Evolutionary conservation across 2,329 filamentous ascomycete genomes (phyloP).

Genomic region (Fusarium sarcochroum): DNA sequence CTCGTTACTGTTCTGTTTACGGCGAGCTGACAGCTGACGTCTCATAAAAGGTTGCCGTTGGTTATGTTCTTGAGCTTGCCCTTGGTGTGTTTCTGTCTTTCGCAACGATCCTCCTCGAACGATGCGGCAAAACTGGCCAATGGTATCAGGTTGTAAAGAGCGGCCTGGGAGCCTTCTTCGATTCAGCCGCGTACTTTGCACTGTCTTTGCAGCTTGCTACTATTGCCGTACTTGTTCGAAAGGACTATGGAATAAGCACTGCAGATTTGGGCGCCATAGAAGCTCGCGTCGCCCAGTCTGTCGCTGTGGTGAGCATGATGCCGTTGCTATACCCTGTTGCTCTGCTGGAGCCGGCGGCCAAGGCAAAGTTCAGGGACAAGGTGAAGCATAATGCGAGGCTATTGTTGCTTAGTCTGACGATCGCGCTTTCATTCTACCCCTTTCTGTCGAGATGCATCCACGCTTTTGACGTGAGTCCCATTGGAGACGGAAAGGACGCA

Average conservation of each 20-base stretch:
- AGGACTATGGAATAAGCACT: slow-evolving; percentile 45
- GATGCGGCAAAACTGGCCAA: neutral
- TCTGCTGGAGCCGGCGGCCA: slow-evolving; percentile 21
- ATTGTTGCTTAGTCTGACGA: slow-evolving; percentile 19
- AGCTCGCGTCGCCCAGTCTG: slow-evolving; percentile 36
- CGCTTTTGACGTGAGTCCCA: slow-evolving; percentile 26
- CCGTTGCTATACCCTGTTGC: slow-evolving; percentile 42
- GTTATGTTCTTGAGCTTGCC: slow-evolving; percentile 26
- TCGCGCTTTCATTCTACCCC: slow-evolving; percentile 42
- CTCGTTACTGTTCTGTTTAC: too few species aligned
- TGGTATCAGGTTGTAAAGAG: slow-evolving; percentile 3
- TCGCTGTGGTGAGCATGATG: slow-evolving; percentile 43
- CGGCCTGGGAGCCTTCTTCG: slow-evolving; percentile 31
- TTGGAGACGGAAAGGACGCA: slow-evolving; percentile 23
- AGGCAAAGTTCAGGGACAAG: neutral
- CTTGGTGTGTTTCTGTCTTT: slow-evolving; percentile 18
- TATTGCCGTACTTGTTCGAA: slow-evolving; percentile 38
- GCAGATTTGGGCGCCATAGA: slow-evolving; percentile 43
- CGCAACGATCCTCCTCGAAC: slow-evolving; percentile 8
- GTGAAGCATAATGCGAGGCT: slow-evolving; percentile 24
- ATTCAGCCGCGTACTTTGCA: slow-evolving; percentile 43
- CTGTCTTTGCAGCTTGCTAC: slow-evolving; percentile 42
- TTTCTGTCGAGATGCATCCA: slow-evolving; percentile 47
- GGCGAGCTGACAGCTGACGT: slow-evolving; percentile 1
- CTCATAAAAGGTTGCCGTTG: slow-evolving; percentile 16